Base-by-base conservation (phyloP, 176 grass and related monocot genomes). In the Otatea glauca region DNA sequence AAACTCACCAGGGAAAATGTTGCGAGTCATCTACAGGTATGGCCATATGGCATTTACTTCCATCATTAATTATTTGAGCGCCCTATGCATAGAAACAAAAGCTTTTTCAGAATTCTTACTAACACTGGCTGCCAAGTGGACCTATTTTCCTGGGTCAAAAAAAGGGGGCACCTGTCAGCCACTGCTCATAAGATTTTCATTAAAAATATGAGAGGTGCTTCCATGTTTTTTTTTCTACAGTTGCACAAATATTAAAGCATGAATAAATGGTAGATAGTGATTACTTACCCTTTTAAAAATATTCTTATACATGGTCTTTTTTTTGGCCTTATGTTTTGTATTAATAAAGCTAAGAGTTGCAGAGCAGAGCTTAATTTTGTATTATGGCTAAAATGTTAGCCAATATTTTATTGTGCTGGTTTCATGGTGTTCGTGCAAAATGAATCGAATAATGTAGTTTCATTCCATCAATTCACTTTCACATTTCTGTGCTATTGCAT, bases 1-100 rank as follows among this genome's bases (percentile, higher is more conserved):
- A 95, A 93, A 75, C 90, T 99, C 54, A 96, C 91, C 18, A 87
- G 96, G 75, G 91, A 96, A 90, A 94, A 99, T 88, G 90, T 99
- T 34, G 97, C 93, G 6, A 99, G 97, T 75, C 97, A 99, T 74
- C 81, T 99, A 64, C 97, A 99, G 91, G 97, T 89, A 89, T 75
- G 34, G 13, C 27, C 55, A 75, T 83, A 79, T 63, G 32, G 25
- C 74, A 77, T 81, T 70, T 78, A 50, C 51, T 80, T 13, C 37
- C 37, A 69, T 21, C 41, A 71, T 79, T 68, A 74, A 45, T 55
- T 56, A n/a, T 18, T 76, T 69, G 58, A 42, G 51, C 62, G n/a
- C 51, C 3, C 25, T 61, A 68, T 49, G 50, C 51, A 75, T 47
- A 80, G 20, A 72, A 61, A 50, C 34, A 18, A 37, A 18, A 66